phyloP scores from a whole-genome alignment of 2,329 filamentous ascomycete genomes.

The Cercospora sesami region DNA sequence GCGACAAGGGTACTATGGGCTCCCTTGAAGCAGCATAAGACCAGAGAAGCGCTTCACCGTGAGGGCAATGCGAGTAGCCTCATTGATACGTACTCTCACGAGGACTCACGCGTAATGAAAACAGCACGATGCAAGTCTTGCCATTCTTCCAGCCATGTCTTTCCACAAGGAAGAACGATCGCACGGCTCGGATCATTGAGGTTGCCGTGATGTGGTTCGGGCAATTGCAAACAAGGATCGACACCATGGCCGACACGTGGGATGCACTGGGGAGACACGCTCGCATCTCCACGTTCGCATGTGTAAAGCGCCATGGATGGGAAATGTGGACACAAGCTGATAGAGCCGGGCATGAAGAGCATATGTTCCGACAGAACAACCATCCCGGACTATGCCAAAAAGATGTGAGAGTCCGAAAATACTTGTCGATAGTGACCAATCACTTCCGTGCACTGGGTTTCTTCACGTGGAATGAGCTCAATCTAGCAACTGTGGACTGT shows the following conservation, averaged over 20 bases:
- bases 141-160: background rate
- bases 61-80: background rate
- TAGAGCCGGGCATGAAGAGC: background rate
- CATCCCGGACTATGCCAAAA: background rate
- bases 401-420: background rate
- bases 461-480: background rate
- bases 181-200: background rate
- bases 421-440: background rate
- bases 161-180: background rate
- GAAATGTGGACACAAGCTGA: background rate
- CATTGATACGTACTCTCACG: background rate
- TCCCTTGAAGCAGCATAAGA: background rate
- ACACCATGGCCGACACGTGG: background rate
- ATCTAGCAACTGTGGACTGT: background rate
- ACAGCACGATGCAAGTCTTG: background rate
- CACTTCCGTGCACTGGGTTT: background rate
- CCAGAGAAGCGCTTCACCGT: too few species aligned
- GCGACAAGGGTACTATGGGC: background rate
- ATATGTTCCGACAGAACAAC: background rate
- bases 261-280: background rate
- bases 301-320: background rate
- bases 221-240: background rate
- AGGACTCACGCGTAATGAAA: background rate
- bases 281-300: background rate
- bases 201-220: background rate